Percentiles rank a stretch among this genome's conserved stretches.
Conservation (phyloP, 2,329 filamentous ascomycete genomes). For the Curvularia spicifera region DNA sequence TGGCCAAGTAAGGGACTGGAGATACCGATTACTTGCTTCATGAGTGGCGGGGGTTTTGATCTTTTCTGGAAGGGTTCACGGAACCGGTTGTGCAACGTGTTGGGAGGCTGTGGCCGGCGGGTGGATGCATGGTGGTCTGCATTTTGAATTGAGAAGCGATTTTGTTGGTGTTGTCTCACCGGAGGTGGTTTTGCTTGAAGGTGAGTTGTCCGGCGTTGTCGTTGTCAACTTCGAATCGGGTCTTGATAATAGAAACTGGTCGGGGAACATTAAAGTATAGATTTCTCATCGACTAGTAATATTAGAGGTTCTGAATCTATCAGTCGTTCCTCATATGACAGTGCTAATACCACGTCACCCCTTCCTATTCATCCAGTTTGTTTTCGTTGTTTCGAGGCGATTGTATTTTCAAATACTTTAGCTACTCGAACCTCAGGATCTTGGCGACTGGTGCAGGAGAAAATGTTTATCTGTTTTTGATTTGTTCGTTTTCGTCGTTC, state of each 20-base stretch:
- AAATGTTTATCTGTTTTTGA: not conserved
- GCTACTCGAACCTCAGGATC: not conserved
- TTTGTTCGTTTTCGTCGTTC: not conserved
- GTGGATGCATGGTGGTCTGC: not conserved
- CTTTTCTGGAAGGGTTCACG: not conserved
- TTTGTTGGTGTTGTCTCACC: not conserved
- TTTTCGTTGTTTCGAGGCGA: not conserved
- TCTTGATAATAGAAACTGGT: no score
- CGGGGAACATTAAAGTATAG: no score
- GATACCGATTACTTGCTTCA: not conserved
- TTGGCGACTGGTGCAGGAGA: not conserved
- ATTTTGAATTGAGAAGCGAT: not conserved
- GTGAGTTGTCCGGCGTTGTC: not conserved
- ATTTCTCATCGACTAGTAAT: no score
- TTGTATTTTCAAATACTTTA: not conserved
- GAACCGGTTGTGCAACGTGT: not conserved
- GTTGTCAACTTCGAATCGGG: no score
- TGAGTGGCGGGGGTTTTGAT: not conserved
- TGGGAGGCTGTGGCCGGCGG: not conserved
- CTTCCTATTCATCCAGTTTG: not conserved
- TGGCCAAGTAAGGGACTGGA: not conserved
- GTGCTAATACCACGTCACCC: not conserved
- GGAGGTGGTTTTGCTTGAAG: not conserved
- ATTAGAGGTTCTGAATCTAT: not conserved
- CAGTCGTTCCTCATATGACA: not conserved